A percentile compares a stretch with the other conserved stretches of the same genome.
These are phyloP conservation scores for Juncus effusus DNA, from an alignment of 176 grass and related monocot genomes.

Conservation along the genomic window DNA sequence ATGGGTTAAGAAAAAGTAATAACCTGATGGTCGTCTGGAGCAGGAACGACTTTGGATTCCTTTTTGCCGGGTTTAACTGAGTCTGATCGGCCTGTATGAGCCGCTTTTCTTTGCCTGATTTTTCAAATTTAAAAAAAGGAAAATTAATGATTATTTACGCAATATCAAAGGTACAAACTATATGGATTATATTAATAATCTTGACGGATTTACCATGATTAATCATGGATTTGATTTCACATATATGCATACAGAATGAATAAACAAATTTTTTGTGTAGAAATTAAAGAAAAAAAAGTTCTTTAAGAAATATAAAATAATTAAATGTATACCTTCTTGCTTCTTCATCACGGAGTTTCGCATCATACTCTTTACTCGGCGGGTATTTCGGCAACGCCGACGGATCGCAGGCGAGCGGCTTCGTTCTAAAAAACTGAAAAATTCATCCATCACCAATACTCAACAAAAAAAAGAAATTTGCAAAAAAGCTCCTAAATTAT, in stretches of 20 bases:
- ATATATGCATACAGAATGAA: too few relatives aligned
- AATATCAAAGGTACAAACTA: too few relatives aligned
- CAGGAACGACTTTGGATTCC: conserved; percentile 40
- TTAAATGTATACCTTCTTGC: conserved; percentile 30
- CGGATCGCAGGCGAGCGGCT: conserved; percentile 40
- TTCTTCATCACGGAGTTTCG: conserved; percentile 41
- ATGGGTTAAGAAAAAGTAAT: too few relatives aligned
- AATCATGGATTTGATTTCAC: too few relatives aligned
- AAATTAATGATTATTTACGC: neutral
- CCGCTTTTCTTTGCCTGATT: conserved; percentile 49
- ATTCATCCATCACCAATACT: neutral
- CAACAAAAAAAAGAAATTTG: neutral
- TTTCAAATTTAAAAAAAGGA: neutral
- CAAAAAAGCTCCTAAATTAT: neutral
- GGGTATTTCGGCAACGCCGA: conserved; percentile 44
- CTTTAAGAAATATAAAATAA: neutral
- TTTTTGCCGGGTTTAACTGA: conserved; percentile 49
- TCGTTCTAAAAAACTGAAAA: conserved; percentile 43
- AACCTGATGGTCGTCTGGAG: conserved; percentile 44
- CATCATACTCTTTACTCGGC: conserved; percentile 46
- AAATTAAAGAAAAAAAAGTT: neutral
- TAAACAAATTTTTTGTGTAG: neutral
- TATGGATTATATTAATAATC: too few relatives aligned
- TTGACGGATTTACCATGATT: too few relatives aligned
- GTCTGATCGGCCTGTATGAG: conserved; percentile 40